Evolutionary conservation across 805 yeast genomes (phyloP).

Genomic region (Saturnispora gosingensis): DNA sequence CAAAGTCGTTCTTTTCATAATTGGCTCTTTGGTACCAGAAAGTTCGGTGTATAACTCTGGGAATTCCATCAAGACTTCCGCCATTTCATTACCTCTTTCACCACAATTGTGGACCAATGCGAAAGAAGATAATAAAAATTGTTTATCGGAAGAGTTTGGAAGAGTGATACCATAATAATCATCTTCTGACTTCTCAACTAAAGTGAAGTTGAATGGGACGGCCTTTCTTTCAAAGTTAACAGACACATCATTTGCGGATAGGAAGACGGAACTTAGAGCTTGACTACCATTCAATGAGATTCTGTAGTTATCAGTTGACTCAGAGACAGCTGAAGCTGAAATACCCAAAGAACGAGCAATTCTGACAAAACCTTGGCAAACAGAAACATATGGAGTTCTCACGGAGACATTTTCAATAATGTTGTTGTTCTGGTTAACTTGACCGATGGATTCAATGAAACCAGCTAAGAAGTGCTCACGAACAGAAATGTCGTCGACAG

Average conservation of each 20-base stretch:
- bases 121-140: slow-evolving; percentile 32
- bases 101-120: slow-evolving; percentile 35
- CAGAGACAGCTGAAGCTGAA: slow-evolving; percentile 24
- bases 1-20: slow-evolving; percentile 98
- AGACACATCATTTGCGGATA: slow-evolving; percentile 14
- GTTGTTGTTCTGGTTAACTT: slow-evolving; percentile 7
- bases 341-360: slow-evolving; percentile 39
- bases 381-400: slow-evolving; percentile 24
- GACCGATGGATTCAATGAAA: slow-evolving; percentile 33
- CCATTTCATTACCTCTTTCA: slow-evolving; percentile 99
- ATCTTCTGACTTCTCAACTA: slow-evolving; percentile 23
- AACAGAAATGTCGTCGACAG: slow-evolving; percentile 30
- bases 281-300: not conserved
- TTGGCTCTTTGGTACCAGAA: slow-evolving; percentile 91
- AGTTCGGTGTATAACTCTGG: slow-evolving; percentile 92
- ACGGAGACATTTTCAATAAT: slow-evolving; percentile 19
- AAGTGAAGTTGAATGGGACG: slow-evolving; percentile 24
- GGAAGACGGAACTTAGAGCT: not conserved
- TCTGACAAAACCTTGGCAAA: slow-evolving; percentile 29
- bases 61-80: slow-evolving; percentile 98
- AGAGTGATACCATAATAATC: slow-evolving; percentile 38
- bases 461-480: slow-evolving; percentile 39
- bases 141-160: slow-evolving; percentile 33
- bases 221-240: slow-evolving; percentile 17
- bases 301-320: not conserved